phyloP scores from a whole-genome alignment of 352 stramenopile species.

The Phytophthora citrophthora region DNA sequence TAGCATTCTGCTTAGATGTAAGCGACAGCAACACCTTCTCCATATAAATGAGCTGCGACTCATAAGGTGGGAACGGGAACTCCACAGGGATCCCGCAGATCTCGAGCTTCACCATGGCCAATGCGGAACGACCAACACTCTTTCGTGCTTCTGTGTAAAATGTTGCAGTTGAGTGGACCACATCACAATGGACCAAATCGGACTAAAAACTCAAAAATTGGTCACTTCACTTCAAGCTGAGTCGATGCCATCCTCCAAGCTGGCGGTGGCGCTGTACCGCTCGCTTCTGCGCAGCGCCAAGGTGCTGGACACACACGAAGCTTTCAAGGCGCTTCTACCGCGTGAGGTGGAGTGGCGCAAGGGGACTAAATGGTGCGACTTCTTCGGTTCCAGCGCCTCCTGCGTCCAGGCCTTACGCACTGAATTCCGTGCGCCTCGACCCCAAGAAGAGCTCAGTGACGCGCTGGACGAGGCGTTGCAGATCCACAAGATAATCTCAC shows the following conservation, averaged over 20 bases:
- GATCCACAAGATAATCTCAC: constrained; percentile 67
- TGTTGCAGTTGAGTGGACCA: constrained; percentile 32
- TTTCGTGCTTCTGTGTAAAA: constrained; percentile 8
- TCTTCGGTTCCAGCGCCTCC: constrained; percentile 61
- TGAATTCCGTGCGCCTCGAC: constrained; percentile 48
- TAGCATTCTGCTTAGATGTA: constrained; percentile 92
- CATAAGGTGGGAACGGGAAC: constrained; percentile 98
- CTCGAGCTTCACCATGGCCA: constrained; percentile 73
- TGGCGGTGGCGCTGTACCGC: constrained; percentile 74
- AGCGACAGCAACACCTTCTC: constrained; percentile 94
- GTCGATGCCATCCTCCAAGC: constrained; percentile 52
- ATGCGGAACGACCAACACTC: constrained; percentile 1
- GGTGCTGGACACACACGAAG: constrained; percentile 59
- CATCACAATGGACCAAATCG: constrained; percentile 4
- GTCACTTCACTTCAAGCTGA: constrained; percentile 18
- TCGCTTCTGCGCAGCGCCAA: constrained; percentile 71
- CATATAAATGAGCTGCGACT: constrained; percentile 98
- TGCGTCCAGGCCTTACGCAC: constrained; percentile 57
- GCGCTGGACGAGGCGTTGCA: constrained; percentile 69
- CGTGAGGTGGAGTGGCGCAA: constrained; percentile 63
- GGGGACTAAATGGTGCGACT: constrained; percentile 62
- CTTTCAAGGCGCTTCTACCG: constrained; percentile 80
- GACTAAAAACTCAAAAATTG: constrained; percentile 1
- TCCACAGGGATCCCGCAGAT: constrained; percentile 92
- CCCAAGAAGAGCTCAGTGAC: constrained; percentile 24